These are phyloP conservation scores for Vitis hybrid DNA, from an alignment of 177 flowering plant species.

Conservation along the genomic window DNA sequence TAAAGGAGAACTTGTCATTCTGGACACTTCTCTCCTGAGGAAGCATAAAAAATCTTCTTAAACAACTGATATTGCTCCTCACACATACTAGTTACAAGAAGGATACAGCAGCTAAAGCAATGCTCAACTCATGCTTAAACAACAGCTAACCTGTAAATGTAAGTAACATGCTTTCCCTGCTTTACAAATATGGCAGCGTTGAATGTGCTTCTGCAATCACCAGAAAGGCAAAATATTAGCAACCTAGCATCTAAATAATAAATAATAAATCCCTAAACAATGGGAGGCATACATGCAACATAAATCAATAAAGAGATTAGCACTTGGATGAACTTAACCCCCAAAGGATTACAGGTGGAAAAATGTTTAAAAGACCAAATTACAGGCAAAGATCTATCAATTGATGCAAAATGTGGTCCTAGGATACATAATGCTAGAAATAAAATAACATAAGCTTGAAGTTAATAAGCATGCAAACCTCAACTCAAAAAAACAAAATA, in stretches of 20 bases:
- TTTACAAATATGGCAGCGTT: slow-evolving; percentile 62
- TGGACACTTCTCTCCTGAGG: slow-evolving; percentile 66
- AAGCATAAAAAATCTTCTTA: slow-evolving; percentile 6
- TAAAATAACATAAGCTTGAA: not conserved
- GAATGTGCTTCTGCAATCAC: slow-evolving; percentile 66
- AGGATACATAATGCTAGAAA: not conserved
- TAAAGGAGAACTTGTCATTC: slow-evolving; percentile 51
- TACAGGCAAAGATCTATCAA: too few relatives aligned
- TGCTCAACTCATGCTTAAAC: not conserved
- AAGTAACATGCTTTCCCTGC: slow-evolving; percentile 73
- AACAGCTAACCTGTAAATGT: slow-evolving; percentile 58
- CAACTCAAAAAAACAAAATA: not conserved
- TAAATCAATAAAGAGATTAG: not conserved
- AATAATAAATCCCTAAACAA: not conserved
- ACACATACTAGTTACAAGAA: not conserved
- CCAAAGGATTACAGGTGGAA: not conserved
- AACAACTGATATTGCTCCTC: slow-evolving; percentile 1
- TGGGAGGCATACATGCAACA: not conserved
- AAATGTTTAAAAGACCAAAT: not conserved
- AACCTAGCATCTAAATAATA: not conserved
- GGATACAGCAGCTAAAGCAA: not conserved
- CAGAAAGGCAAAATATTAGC: slow-evolving; percentile 16
- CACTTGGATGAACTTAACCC: not conserved
- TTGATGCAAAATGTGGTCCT: not conserved
- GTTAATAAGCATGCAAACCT: not conserved